phyloP scores from a whole-genome alignment of 129 eudicot genomes.

The Dittrichia graveolens region DNA sequence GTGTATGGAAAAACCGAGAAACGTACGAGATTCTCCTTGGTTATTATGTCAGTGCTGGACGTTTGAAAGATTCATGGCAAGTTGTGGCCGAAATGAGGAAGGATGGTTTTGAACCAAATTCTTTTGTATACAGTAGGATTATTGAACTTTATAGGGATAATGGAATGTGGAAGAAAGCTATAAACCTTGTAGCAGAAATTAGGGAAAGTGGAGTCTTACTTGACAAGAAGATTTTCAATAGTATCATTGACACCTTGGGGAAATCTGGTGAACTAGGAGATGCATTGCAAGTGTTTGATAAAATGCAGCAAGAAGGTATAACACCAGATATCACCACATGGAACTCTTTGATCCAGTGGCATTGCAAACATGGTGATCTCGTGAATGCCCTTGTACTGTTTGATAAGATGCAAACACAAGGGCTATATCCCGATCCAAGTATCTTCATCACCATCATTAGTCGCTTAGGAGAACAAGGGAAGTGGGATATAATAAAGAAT shows the following conservation, averaged over 20 bases:
- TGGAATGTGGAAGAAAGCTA: slow-evolving; percentile 94
- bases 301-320: slow-evolving; percentile 67
- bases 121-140: slow-evolving; percentile 71
- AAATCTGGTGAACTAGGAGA: slow-evolving; percentile 70
- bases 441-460: slow-evolving; percentile 64
- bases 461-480: slow-evolving; percentile 77
- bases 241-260: slow-evolving; percentile 77
- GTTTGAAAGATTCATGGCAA: slow-evolving; percentile 74
- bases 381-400: slow-evolving; percentile 59
- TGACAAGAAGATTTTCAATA: slow-evolving; percentile 59
- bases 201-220: slow-evolving; percentile 48
- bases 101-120: slow-evolving; percentile 53
- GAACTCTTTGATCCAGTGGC: slow-evolving; percentile 86
- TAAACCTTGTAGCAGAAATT: slow-evolving; percentile 56
- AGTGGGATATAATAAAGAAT: slow-evolving; percentile 66
- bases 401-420: slow-evolving; percentile 70
- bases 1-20: slow-evolving; percentile 48
- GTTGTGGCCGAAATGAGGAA: slow-evolving; percentile 64
- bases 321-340: slow-evolving; percentile 76
- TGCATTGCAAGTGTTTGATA: slow-evolving; percentile 59
- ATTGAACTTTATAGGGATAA: slow-evolving; percentile 81
- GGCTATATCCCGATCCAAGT: slow-evolving; percentile 87
- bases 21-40: slow-evolving; percentile 70
- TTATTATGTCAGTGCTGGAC: slow-evolving; percentile 61
- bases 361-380: slow-evolving; percentile 65